These are phyloP conservation scores for Solanum sejunctum DNA, from an alignment of 257 asterid species.

Conservation along the genomic window DNA sequence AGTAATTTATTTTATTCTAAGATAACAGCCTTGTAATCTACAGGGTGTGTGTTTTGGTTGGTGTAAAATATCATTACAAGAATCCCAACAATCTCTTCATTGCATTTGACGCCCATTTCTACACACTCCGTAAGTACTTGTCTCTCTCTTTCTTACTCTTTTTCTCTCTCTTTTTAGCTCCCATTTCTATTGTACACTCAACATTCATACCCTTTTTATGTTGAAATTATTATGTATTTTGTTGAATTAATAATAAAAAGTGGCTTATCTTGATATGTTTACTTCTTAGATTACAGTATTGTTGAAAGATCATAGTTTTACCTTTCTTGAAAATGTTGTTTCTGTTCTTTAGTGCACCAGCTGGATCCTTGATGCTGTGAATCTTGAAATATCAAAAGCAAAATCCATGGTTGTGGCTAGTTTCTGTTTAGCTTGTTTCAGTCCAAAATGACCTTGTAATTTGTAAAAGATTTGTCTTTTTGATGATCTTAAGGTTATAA, in stretches of 20 bases:
- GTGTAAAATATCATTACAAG: background rate
- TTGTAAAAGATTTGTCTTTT: background rate
- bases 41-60: background rate
- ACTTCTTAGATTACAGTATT: background rate
- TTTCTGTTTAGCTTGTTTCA: background rate
- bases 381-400: background rate
- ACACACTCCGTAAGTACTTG: background rate
- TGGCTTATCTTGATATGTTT: background rate
- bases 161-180: background rate
- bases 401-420: background rate
- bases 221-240: background rate
- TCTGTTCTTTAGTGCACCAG: background rate
- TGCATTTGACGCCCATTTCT: background rate
- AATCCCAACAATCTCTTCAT: background rate
- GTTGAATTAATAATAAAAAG: background rate
- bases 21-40: background rate
- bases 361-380: background rate
- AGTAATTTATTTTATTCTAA: background rate
- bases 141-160: background rate
- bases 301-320: background rate
- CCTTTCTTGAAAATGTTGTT: background rate
- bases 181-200: background rate
- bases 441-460: background rate
- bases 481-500: background rate
- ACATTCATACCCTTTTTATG: background rate